Percentiles rank a stretch among this genome's conserved stretches.
Conservation (phyloP, 1,284 basidiomycete species). For the Mycena sp. region DNA sequence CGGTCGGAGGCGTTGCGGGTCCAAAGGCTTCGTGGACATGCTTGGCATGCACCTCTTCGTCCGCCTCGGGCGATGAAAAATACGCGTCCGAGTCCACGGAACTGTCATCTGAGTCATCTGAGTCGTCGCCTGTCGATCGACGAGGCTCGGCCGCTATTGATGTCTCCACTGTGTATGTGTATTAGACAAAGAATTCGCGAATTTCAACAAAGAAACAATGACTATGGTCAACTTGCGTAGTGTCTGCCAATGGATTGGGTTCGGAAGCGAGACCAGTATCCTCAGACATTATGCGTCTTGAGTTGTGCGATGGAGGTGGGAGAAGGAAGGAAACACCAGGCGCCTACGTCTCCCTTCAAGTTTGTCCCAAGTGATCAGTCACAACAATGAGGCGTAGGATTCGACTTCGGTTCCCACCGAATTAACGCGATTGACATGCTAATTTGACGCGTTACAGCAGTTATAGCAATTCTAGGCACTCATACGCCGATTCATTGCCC, state of each 20-base stretch:
- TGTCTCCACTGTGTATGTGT: too few relatives aligned
- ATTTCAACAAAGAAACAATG: neutral
- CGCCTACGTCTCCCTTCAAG: too few relatives aligned
- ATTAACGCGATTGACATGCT: conserved; percentile 9
- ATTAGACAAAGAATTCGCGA: too few relatives aligned
- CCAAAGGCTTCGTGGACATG: too few relatives aligned
- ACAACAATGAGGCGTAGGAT: conserved; percentile 23
- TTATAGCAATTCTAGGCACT: neutral
- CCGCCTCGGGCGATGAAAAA: too few relatives aligned
- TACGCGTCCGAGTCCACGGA: too few relatives aligned
- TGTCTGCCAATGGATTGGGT: neutral
- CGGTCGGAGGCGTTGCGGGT: too few relatives aligned
- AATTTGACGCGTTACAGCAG: conserved; percentile 4
- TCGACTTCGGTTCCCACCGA: conserved; percentile 8
- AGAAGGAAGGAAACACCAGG: neutral
- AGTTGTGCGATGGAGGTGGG: neutral
- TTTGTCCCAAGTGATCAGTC: neutral
- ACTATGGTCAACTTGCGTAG: too few relatives aligned
- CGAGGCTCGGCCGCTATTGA: too few relatives aligned
- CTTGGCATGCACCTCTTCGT: too few relatives aligned
- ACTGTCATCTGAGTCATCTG: too few relatives aligned
- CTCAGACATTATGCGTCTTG: conserved; percentile 10
- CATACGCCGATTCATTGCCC: neutral
- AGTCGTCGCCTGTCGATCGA: too few relatives aligned
- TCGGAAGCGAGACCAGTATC: conserved; percentile 1